A percentile compares a stretch with the other conserved stretches of the same genome.
phyloP scores from a whole-genome alignment of 495 filamentous ascomycete species.

The Chaetomium fimeti region DNA sequence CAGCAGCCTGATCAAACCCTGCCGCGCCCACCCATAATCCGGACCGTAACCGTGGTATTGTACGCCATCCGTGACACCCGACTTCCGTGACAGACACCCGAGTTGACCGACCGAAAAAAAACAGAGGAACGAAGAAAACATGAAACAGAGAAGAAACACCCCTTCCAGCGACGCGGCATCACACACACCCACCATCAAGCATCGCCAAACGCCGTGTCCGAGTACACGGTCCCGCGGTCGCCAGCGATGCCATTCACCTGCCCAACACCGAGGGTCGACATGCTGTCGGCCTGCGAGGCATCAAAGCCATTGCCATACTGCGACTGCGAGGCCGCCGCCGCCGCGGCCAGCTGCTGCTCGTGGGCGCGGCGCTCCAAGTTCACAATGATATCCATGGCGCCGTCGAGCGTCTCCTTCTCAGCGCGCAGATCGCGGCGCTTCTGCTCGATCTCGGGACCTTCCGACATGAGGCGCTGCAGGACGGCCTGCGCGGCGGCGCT shows the following conservation, averaged over 20 bases:
- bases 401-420: slow-evolving; percentile 42
- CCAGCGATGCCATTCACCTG: background rate
- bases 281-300: slow-evolving; percentile 15
- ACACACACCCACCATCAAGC: background rate
- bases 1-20: background rate
- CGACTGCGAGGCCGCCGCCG: background rate
- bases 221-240: slow-evolving; percentile 6
- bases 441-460: slow-evolving; percentile 42
- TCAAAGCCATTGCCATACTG: slow-evolving; percentile 8
- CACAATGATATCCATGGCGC: slow-evolving; percentile 45
- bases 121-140: background rate
- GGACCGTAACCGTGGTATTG: background rate
- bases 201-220: slow-evolving; percentile 21
- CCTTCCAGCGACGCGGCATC: background rate
- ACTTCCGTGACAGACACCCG: background rate
- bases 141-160: background rate
- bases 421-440: slow-evolving; percentile 36
- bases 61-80: background rate
- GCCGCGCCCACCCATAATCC: background rate
- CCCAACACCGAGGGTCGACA: background rate
- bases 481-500: slow-evolving; percentile 20
- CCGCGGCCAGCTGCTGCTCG: slow-evolving; percentile 6
- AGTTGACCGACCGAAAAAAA: background rate
- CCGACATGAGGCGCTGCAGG: slow-evolving; percentile 46
- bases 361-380: slow-evolving; percentile 29